phyloP scores from a whole-genome alignment of 352 stramenopile species.

The Globisporangium orthogonon region DNA sequence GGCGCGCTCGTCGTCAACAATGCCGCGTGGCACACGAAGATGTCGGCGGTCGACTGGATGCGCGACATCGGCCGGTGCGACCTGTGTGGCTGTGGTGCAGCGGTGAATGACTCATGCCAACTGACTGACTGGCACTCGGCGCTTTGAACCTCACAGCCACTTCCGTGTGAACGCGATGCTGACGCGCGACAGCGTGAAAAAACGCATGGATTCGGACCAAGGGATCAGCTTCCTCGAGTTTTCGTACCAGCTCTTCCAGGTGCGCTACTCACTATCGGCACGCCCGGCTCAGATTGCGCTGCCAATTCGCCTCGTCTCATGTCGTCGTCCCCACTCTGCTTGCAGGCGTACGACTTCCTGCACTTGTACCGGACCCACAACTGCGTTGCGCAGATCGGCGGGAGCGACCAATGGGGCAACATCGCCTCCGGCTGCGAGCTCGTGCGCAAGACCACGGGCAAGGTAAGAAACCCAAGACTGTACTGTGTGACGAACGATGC shows the following conservation, averaged over 20 bases:
- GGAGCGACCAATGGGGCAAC: conserved; percentile 99
- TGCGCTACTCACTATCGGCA: background rate
- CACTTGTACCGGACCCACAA: conserved; percentile 91
- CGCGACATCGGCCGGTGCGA: conserved; percentile 90
- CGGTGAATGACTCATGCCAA: background rate
- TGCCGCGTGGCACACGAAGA: conserved; percentile 93
- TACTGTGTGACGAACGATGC: background rate
- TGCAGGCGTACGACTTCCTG: conserved; percentile 96
- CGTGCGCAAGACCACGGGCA: conserved; percentile 85
- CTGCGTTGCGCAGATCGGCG: conserved; percentile 95
- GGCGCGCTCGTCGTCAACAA: conserved; percentile 98
- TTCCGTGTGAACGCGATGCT: conserved; percentile 99
- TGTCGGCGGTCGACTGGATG: conserved; percentile 97
- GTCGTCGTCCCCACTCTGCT: too few relatives aligned
- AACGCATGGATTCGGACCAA: conserved; percentile 92
- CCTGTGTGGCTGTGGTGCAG: background rate
- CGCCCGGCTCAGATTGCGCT: too few relatives aligned
- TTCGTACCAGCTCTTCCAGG: conserved; percentile 99
- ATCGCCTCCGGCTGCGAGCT: conserved; percentile 97
- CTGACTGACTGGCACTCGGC: background rate
- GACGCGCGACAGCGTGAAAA: conserved; percentile 95
- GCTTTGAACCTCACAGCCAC: conserved; percentile 26
- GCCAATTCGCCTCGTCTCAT: too few relatives aligned
- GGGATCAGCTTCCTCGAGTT: conserved; percentile 99
- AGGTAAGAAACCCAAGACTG: conserved; percentile 15